These are phyloP conservation scores for Corchorus capsularis DNA, from an alignment of 345 rosid genomes.

Conservation along the genomic window DNA sequence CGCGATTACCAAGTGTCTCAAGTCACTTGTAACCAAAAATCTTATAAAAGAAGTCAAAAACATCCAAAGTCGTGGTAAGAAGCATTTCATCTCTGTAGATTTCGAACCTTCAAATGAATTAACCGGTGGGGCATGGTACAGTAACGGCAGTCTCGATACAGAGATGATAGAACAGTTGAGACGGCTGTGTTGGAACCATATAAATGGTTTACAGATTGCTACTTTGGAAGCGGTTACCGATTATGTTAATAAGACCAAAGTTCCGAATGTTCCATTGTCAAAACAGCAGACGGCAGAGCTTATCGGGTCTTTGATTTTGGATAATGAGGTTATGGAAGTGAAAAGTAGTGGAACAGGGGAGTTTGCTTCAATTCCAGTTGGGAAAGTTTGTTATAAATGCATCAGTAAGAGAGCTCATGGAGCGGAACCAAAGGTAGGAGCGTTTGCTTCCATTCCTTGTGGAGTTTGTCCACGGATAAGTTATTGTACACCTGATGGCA, in stretches of 20 bases:
- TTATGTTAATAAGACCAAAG: slow-evolving; percentile 35
- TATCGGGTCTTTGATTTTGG: slow-evolving; percentile 63
- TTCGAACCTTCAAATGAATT: slow-evolving; percentile 67
- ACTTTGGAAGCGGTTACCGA: slow-evolving; percentile 53
- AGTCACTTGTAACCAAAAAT: slow-evolving; percentile 43
- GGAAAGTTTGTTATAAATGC: slow-evolving; percentile 54
- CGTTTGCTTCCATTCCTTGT: slow-evolving; percentile 77
- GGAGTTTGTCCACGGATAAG: slow-evolving; percentile 72
- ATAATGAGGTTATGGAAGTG: slow-evolving; percentile 57
- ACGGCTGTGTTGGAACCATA: slow-evolving; percentile 36
- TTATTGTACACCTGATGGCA: slow-evolving; percentile 67
- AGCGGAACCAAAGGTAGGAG: slow-evolving; percentile 48
- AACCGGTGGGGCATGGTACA: slow-evolving; percentile 83
- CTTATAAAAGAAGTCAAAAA: slow-evolving; percentile 68
- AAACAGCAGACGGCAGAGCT: slow-evolving; percentile 61
- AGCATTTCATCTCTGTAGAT: slow-evolving; percentile 58
- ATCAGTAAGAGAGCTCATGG: slow-evolving; percentile 28
- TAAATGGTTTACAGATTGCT: slow-evolving; percentile 39
- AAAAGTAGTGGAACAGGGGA: slow-evolving; percentile 66
- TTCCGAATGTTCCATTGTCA: slow-evolving; percentile 31
- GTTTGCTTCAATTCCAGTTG: slow-evolving; percentile 46
- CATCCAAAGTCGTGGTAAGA: slow-evolving; percentile 57
- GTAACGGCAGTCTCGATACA: slow-evolving; percentile 54
- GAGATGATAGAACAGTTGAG: slow-evolving; percentile 47
- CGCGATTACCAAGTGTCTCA: slow-evolving; percentile 39